These are phyloP conservation scores for Ophiostoma montium DNA, from an alignment of 2,329 filamentous ascomycete species.

Conservation along the genomic window DNA sequence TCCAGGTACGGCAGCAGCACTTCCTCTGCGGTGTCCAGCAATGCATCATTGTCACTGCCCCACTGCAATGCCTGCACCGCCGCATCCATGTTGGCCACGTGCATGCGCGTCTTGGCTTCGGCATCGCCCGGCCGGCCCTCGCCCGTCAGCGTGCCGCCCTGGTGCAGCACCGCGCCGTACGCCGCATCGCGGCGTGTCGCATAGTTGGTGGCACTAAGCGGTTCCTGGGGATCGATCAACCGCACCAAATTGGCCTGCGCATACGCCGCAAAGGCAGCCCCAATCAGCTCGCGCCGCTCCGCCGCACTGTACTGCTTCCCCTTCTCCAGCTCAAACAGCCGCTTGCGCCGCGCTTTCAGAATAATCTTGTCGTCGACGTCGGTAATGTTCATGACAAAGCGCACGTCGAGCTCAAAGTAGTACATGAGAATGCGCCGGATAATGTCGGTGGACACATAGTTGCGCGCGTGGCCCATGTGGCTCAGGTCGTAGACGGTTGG, in stretches of 20 bases:
- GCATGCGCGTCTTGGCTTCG: constrained; percentile 17
- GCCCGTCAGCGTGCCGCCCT: constrained; percentile 13
- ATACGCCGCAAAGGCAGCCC: constrained; percentile 14
- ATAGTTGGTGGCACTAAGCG: constrained; percentile 12
- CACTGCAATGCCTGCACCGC: constrained; percentile 12
- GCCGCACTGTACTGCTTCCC: constrained; percentile 11
- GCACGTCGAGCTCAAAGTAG: constrained; percentile 57
- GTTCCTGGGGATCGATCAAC: constrained; percentile 5
- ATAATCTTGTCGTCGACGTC: constrained; percentile 49
- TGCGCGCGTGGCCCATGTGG: constrained; percentile 61
- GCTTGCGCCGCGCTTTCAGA: constrained; percentile 16
- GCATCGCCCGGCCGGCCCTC: constrained; percentile 15
- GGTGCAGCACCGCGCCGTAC: constrained; percentile 15
- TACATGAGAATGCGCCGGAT: constrained; percentile 54
- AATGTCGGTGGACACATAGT: constrained; percentile 67
- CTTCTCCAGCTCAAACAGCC: constrained; percentile 15
- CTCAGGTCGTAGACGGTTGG: constrained; percentile 52
- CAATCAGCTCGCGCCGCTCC: constrained; percentile 11
- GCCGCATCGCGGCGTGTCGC: constrained; percentile 10
- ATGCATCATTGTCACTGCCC: constrained; percentile 25
- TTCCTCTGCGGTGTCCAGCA: constrained; percentile 43
- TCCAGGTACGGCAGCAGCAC: constrained; percentile 53
- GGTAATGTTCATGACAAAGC: constrained; percentile 68
- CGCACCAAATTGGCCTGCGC: constrained; percentile 16
- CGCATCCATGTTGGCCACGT: constrained; percentile 15